Evolutionary conservation across 2,329 filamentous ascomycete genomes (phyloP).

Genomic region (Phoma sp.): DNA sequence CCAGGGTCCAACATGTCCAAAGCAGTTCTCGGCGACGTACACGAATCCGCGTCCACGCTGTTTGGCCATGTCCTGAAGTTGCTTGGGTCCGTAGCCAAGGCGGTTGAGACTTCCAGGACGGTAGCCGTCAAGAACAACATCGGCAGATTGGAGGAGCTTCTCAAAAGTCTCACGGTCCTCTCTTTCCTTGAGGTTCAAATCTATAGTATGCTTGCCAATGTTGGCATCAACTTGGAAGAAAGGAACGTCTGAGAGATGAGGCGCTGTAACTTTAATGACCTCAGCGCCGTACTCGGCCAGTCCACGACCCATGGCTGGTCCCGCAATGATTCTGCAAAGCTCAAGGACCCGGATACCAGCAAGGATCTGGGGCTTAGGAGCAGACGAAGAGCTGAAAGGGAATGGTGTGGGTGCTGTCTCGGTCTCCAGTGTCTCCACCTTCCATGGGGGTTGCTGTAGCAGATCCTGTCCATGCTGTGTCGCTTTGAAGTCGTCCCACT

Average conservation of each 20-base stretch:
- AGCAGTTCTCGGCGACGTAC: slow-evolving; percentile 76
- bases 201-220: slow-evolving; percentile 72
- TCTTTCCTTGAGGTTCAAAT: slow-evolving; percentile 67
- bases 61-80: slow-evolving; percentile 61
- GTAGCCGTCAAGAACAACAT: slow-evolving; percentile 74
- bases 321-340: slow-evolving; percentile 77
- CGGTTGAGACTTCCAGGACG: slow-evolving; percentile 70
- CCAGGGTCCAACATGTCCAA: slow-evolving; percentile 72
- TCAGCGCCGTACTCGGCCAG: slow-evolving; percentile 79
- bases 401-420: slow-evolving; percentile 60
- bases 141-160: slow-evolving; percentile 65
- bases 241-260: slow-evolving; percentile 72
- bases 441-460: slow-evolving; percentile 53
- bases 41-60: slow-evolving; percentile 68
- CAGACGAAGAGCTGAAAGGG: slow-evolving; percentile 49
- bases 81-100: slow-evolving; percentile 68
- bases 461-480: slow-evolving; percentile 53
- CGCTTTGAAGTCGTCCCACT: slow-evolving; percentile 50
- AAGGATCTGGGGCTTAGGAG: slow-evolving; percentile 51
- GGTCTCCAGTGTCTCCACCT: slow-evolving; percentile 60
- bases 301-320: slow-evolving; percentile 73
- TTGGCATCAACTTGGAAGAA: slow-evolving; percentile 78
- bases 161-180: slow-evolving; percentile 66
- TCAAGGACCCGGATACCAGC: slow-evolving; percentile 76
- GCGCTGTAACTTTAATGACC: slow-evolving; percentile 75